Percentiles rank a stretch among this genome's conserved stretches.
Conservation (phyloP, 1,284 basidiomycete genomes). For the Farysia itapuensis region DNA sequence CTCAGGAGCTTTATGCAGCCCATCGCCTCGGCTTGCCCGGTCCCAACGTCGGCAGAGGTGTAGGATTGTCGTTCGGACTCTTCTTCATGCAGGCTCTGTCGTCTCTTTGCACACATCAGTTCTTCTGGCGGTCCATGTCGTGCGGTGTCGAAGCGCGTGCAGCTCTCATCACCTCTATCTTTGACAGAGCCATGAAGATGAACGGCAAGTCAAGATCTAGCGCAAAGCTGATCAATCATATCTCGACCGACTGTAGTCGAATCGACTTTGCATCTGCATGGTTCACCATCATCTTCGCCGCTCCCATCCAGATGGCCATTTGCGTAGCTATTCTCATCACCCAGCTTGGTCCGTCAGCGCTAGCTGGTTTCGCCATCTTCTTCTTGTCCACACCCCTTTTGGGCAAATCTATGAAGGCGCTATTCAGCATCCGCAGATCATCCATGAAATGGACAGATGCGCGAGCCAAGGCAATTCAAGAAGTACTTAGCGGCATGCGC, state of each 20-base stretch:
- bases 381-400: conserved; percentile 69
- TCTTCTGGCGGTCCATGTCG: conserved; percentile 67
- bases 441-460: conserved; percentile 88
- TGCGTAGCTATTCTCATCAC: conserved; percentile 69
- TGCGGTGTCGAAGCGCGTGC: conserved; percentile 73
- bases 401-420: conserved; percentile 71
- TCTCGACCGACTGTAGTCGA: conserved; percentile 85
- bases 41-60: conserved; percentile 40
- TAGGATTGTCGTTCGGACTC: conserved; percentile 62
- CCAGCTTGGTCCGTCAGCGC: conserved; percentile 75
- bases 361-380: conserved; percentile 82
- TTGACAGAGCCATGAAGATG: conserved; percentile 75
- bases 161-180: conserved; percentile 86
- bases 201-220: conserved; percentile 79
- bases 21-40: conserved; percentile 8
- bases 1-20: conserved; percentile 30
- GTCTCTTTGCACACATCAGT: conserved; percentile 76
- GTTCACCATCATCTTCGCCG: conserved; percentile 74
- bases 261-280: conserved; percentile 87
- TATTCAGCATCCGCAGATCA: conserved; percentile 73
- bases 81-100: conserved; percentile 71
- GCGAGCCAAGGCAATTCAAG: conserved; percentile 56
- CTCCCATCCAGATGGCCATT: conserved; percentile 63
- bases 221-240: conserved; percentile 85
- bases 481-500: conserved; percentile 56